Base-by-base conservation (phyloP, 768 basidiomycete species). In the Udeniomyces megalosporus region DNA sequence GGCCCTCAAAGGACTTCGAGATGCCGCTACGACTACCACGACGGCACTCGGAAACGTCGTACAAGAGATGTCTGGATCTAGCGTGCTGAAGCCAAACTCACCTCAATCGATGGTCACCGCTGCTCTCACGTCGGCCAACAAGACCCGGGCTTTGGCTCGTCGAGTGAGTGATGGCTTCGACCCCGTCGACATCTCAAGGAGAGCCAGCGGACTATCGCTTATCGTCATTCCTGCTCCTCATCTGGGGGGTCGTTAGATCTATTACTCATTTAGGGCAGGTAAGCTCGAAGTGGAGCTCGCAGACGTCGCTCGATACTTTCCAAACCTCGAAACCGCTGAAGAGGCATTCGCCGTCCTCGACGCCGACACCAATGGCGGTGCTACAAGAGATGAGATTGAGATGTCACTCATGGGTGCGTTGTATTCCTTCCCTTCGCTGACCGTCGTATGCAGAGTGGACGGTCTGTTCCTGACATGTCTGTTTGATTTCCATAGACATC, bases 31-130 rank as follows among this genome's bases (percentile, higher is more conserved):
- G 24, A 56, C 45, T 20, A 56, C 67, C 8, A 45, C 80, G 38
- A 74, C 74, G 34, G 88, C 58, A 32, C 57, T 65, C 38, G 63
- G 82, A 29, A 82, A 81, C 64, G 80, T 83, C 58, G 82, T 81
- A 8, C 78, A 75, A 20, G 80, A 82, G 69, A 82, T 82, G 67
- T 77, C 80, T 54, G 64, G 62, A 52, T 82, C 81, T 63, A 84
- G 83, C 44, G 80, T 91, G n/a, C 74, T 92, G 24, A 88, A 91
- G 71, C 89, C 89, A 46, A 90, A 91, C 62, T 68, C 67, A 50
- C 70, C 71, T 22, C 64, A 66, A n/a, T 84, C 84, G 28, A 81
- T 85, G 75, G 85, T 92, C 48, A 81, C 84, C 67, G 83, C 82
- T 5, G 86, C 87, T 4, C 75, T 95, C 20, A 79, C 82, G 65